Conservation (phyloP, 2,329 filamentous ascomycete species). For the Sporothrix inflata region DNA sequence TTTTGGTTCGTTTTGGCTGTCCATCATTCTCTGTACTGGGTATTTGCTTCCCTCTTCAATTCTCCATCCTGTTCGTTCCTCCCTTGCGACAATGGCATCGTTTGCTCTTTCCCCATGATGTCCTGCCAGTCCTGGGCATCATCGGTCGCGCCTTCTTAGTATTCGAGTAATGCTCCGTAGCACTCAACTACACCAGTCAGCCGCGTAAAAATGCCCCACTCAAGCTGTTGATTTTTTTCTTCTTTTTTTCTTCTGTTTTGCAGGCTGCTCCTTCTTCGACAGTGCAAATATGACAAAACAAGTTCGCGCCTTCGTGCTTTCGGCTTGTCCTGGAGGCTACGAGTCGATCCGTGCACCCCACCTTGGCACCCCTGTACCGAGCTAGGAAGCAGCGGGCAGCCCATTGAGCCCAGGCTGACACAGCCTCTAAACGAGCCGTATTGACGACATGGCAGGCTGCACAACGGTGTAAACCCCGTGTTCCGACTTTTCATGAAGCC, state of each 20-base stretch:
- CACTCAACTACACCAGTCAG: neutral
- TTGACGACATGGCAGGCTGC: too few species aligned
- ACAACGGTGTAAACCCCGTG: slow-evolving; percentile 6
- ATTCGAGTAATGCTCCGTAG: neutral
- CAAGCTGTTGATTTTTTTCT: slow-evolving; percentile 9
- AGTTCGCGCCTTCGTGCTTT: slow-evolving; percentile 26
- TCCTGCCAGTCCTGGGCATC: neutral
- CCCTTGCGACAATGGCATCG: neutral
- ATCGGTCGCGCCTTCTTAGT: slow-evolving; percentile 5
- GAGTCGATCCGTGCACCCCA: neutral
- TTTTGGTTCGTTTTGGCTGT: neutral
- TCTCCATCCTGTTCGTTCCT: neutral
- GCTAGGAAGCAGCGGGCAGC: neutral
- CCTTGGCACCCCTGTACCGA: neutral
- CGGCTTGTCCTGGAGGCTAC: slow-evolving; percentile 7
- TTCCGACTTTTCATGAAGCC: neutral
- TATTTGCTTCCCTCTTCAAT: neutral
- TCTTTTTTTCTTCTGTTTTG: neutral
- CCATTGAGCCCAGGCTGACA: neutral
- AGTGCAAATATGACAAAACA: slow-evolving; percentile 14
- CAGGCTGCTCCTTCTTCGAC: neutral
- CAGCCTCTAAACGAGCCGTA: slow-evolving; percentile 9
- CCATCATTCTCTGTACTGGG: neutral
- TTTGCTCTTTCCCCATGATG: slow-evolving; percentile 17
- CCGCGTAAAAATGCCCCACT: neutral